A percentile compares a stretch with the other conserved stretches of the same genome.
Evolutionary conservation across 441 rosid species (phyloP).

Genomic region (Daphne laureola): DNA sequence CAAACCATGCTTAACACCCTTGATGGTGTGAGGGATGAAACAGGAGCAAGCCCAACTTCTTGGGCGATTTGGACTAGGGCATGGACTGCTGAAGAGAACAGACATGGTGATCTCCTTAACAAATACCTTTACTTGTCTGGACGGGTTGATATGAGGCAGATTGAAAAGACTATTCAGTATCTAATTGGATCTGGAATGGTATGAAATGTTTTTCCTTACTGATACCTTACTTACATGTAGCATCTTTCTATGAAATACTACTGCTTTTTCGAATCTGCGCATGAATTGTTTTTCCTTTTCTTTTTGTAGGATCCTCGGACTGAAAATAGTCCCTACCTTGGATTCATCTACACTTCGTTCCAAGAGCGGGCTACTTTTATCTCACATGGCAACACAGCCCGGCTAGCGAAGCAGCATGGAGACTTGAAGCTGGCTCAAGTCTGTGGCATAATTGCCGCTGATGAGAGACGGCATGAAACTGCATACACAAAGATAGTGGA

Average conservation of each 20-base stretch:
- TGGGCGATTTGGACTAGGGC: constrained; percentile 97
- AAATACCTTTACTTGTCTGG: constrained; percentile 86
- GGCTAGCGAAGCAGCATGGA: constrained; percentile 74
- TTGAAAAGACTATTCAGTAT: constrained; percentile 89
- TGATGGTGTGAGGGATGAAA: constrained; percentile 89
- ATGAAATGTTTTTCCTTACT: constrained; percentile 23
- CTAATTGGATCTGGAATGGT: constrained; percentile 97
- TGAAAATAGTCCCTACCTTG: constrained; percentile 83
- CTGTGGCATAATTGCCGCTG: constrained; percentile 81
- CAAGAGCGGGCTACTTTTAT: constrained; percentile 88
- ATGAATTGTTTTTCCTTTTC: not conserved
- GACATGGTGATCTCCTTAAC: constrained; percentile 89
- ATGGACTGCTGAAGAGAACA: constrained; percentile 94
- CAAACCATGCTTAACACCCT: constrained; percentile 84
- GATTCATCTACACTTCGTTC: constrained; percentile 80
- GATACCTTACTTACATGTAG: not conserved
- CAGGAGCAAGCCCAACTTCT: constrained; percentile 75
- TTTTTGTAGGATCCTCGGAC: constrained; percentile 60
- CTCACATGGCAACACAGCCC: constrained; percentile 85
- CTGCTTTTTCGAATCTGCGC: not conserved
- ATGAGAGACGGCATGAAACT: constrained; percentile 93
- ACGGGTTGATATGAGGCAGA: constrained; percentile 87
- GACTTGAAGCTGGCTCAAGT: constrained; percentile 79
- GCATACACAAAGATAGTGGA: constrained; percentile 91
- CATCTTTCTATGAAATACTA: no score